Percentiles rank a stretch among this genome's conserved stretches.
phyloP scores from a whole-genome alignment of 257 asterid genomes.

The Solanum clarkiae region DNA sequence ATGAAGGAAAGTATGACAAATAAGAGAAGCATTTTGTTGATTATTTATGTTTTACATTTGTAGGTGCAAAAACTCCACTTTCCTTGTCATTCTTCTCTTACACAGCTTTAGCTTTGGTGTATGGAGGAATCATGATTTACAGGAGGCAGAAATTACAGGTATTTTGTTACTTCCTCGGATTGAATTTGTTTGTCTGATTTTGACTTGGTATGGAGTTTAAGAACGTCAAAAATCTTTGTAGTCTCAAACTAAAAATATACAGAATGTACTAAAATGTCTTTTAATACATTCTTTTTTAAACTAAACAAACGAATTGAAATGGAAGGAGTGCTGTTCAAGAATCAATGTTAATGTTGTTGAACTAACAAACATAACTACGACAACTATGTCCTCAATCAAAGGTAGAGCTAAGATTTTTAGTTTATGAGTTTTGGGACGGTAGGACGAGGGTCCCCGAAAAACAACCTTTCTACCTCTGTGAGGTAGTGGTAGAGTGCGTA shows the following conservation, averaged over 20 bases:
- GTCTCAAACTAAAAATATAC: neutral
- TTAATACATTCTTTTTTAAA: neutral
- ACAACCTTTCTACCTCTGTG: too few species aligned
- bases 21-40: neutral
- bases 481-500: too few species aligned
- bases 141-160: constrained; percentile 53
- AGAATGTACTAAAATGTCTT: fast-evolving
- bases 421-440: neutral
- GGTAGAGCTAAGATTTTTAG: neutral
- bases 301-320: too few species aligned
- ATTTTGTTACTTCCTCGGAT: neutral
- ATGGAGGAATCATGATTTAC: constrained; percentile 50
- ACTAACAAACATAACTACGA: neutral
- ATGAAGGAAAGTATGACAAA: neutral
- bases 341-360: neutral
- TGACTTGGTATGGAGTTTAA: fast-evolving
- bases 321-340: neutral
- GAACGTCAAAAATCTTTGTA: neutral
- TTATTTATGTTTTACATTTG: neutral
- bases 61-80: constrained; percentile 66
- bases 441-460: too few species aligned
- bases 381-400: neutral
- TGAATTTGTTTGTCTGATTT: neutral
- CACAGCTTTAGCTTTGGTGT: constrained; percentile 37
- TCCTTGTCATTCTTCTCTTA: constrained; percentile 51